Evolutionary conservation across 306 rosid genomes (phyloP).

Genomic region (Vigna unguiculata): DNA sequence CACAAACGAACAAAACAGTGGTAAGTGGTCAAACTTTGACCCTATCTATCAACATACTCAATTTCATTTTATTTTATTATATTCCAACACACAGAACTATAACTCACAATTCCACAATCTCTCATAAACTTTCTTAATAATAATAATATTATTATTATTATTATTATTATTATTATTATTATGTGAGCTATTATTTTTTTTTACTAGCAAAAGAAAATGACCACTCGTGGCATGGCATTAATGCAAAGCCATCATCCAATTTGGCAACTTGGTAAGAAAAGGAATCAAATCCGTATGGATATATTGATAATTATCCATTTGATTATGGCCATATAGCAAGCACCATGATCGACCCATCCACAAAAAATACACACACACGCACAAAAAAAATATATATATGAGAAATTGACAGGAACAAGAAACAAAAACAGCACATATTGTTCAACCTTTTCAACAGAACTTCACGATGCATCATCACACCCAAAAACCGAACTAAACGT

Average conservation of each 20-base stretch:
- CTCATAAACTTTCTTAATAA: neutral
- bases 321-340: neutral
- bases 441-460: neutral
- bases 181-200: too few species aligned
- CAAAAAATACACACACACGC: neutral
- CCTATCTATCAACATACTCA: too few species aligned
- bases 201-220: neutral
- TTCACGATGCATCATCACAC: neutral
- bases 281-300: conserved; percentile 28
- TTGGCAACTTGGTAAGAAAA: conserved; percentile 43
- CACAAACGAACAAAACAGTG: too few species aligned
- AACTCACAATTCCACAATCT: too few species aligned
- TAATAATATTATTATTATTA: too few species aligned
- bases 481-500: neutral
- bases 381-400: neutral
- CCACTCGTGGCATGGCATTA: neutral
- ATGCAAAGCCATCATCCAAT: conserved; percentile 40
- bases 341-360: neutral
- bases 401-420: neutral
- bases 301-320: conserved; percentile 37
- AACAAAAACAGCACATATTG: neutral
- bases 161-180: neutral
- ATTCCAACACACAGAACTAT: too few species aligned
- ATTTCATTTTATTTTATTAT: too few species aligned
- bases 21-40: too few species aligned